Percentiles rank a stretch among this genome's conserved stretches.
phyloP scores from a whole-genome alignment of 2,329 filamentous ascomycete genomes.

The Ophiosphaerella korrae region DNA sequence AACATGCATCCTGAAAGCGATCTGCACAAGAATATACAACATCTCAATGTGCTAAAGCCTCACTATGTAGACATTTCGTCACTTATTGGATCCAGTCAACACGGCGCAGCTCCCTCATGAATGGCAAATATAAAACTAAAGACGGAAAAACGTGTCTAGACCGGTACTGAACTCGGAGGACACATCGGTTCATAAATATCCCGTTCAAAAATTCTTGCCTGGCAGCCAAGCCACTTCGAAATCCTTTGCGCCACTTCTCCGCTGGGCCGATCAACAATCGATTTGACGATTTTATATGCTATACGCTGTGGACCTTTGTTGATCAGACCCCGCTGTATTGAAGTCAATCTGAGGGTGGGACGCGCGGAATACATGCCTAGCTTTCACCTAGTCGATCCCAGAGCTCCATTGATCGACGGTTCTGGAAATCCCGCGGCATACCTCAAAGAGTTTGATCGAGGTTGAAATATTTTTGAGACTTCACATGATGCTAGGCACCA shows the following conservation, averaged over 20 bases:
- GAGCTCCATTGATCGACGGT: constrained; percentile 16
- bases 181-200: too few relatives aligned
- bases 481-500: constrained; percentile 29
- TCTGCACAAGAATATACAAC: too few relatives aligned
- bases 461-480: constrained; percentile 30
- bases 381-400: constrained; percentile 6
- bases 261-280: neutral
- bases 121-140: too few relatives aligned
- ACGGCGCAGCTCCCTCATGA: too few relatives aligned
- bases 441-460: constrained; percentile 23
- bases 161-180: too few relatives aligned
- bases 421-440: constrained; percentile 1
- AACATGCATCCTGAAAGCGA: too few relatives aligned
- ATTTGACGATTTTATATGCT: constrained; percentile 9
- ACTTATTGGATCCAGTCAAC: too few relatives aligned
- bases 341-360: constrained; percentile 1
- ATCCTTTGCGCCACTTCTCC: neutral
- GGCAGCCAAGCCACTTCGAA: neutral
- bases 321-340: constrained; percentile 8
- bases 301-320: constrained; percentile 1
- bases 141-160: too few relatives aligned
- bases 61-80: too few relatives aligned
- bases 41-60: too few relatives aligned
- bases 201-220: neutral
- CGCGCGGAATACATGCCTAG: constrained; percentile 14